Evolutionary conservation across 1,284 basidiomycete species (phyloP), one percentile per base, ranked within the genome.

Genomic region (Apiotrichum brassicae): DNA sequence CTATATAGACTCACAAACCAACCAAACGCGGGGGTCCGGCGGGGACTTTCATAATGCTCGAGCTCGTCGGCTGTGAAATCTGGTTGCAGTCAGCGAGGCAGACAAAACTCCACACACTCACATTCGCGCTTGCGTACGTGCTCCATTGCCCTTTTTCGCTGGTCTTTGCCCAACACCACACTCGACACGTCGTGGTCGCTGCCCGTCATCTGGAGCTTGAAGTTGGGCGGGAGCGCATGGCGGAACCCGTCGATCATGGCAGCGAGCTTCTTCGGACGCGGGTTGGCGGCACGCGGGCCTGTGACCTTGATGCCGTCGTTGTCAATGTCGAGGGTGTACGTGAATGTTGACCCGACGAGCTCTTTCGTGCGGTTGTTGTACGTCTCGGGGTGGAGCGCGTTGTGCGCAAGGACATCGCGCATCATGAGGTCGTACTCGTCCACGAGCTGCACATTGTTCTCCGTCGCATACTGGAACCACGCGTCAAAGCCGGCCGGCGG

Each of bases 391-490:
- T 52, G 40, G 6, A 73, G 59, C 0, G 72, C 69, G 44, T 70
- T 66, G 58, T 72, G 70, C 1, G 68, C 64, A 26, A 72, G 42
- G 0, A 72, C 24, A 51, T 71, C 70, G 40, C 61, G 59, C 66
- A 71, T 70, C 54, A 71, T 63, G 41, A 66, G 63, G 53, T 73
- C 70, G 56, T 68, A 74, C 46, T 71, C 90, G 71, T 97, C 91
- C 6, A 89, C 77, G 71, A 97, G 81, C 61, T 82, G 81, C 54
- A 90, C 83, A 19, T 80, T 75, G 62, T 86, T 78, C 43, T 81
- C 75, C 68, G 78, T 73, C 26, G 83, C 84, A 70, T 90, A 95
- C 42, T 73, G 62, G 50, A 66, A 77, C 72, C 72, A 74, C 9
- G 50, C 49, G 49, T 75, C 75, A 57, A 75, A 76, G 0, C 75